Base-by-base conservation (phyloP, 192 early-diverging fungal genomes). In the Coemansia sp. region DNA sequence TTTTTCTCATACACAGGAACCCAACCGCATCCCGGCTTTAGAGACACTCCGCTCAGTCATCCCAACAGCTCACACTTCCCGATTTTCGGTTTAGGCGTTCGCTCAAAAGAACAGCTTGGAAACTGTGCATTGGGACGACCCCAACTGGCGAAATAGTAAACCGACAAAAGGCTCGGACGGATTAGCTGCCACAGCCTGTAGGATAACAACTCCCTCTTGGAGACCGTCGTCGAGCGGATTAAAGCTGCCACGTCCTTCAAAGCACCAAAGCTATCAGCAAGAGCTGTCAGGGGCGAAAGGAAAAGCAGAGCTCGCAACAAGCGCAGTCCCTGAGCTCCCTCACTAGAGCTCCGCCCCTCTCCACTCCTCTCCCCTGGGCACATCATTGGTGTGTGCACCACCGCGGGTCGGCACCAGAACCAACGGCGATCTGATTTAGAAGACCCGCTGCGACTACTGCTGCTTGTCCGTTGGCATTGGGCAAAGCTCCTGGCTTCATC, bases 21-120 rank as follows among this genome's bases (percentile, higher is more conserved):
- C n/a, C n/a, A n/a, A n/a, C n/a, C n/a, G n/a, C n/a, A n/a, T n/a
- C n/a, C n/a, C n/a, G n/a, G n/a, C n/a, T n/a, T n/a, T n/a, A n/a
- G n/a, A n/a, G n/a, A n/a, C n/a, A n/a, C n/a, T n/a, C n/a, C n/a
- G n/a, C n/a, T n/a, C n/a, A n/a, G n/a, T n/a, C n/a, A n/a, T n/a
- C n/a, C n/a, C n/a, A n/a, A n/a, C 30, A 31, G 30, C 30, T 8
- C 30, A 31, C 27, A 47, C 17, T 47, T 25, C 22, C 27, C 22
- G 18, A 14, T 8, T 47, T 26, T 45, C 42, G 42, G 42, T 25
- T 45, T 45, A 45, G 42, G 42, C 42, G 42, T 45, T 23, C 25
- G 23, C 42, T 4, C 42, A 21, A 29, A 23, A 45, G 30, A 8
- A 45, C 23, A 26, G 23, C 26, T n/a, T 17, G 41, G 8, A 8